A percentile compares a stretch with the other conserved stretches of the same genome.
phyloP scores from a whole-genome alignment of 2,329 filamentous ascomycete genomes.

The Grosmannia serpens region DNA sequence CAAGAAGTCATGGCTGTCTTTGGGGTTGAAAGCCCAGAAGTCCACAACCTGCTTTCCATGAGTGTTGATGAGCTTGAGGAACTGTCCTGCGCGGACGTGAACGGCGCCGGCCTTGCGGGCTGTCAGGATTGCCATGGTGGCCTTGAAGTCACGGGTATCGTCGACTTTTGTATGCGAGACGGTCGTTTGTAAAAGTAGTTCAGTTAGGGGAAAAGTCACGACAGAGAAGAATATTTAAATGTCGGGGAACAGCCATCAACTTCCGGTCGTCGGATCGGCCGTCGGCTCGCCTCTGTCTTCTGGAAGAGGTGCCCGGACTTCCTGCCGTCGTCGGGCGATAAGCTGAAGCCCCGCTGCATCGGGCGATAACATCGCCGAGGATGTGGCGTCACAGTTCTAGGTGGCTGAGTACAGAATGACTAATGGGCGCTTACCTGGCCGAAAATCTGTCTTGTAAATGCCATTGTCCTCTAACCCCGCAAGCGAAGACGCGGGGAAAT shows the following conservation, averaged over 20 bases:
- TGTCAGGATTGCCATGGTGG: conserved; percentile 20
- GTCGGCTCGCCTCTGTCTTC: neutral
- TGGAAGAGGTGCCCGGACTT: neutral
- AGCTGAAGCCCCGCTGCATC: neutral
- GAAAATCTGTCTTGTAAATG: too few relatives aligned
- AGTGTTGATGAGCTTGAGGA: conserved; percentile 33
- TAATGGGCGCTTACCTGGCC: too few relatives aligned
- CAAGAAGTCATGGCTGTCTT: conserved; percentile 20
- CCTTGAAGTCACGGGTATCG: too few relatives aligned
- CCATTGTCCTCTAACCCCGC: too few relatives aligned
- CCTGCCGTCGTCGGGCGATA: neutral
- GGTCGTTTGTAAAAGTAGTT: neutral
- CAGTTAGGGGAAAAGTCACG: neutral
- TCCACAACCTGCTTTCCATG: conserved; percentile 37
- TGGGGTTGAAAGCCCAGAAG: conserved; percentile 33
- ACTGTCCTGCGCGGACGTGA: conserved; percentile 22
- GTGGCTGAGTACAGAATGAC: too few relatives aligned
- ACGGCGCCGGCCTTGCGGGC: conserved; percentile 31
- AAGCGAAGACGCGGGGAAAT: too few relatives aligned
- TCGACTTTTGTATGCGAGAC: neutral
- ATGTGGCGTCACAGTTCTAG: too few relatives aligned
- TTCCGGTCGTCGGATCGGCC: neutral
- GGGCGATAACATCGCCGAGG: neutral
- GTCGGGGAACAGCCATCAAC: neutral
- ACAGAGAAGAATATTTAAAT: neutral